These are phyloP conservation scores for Metarhizium album DNA, from an alignment of 2,329 filamentous ascomycete genomes.

Conservation along the genomic window DNA sequence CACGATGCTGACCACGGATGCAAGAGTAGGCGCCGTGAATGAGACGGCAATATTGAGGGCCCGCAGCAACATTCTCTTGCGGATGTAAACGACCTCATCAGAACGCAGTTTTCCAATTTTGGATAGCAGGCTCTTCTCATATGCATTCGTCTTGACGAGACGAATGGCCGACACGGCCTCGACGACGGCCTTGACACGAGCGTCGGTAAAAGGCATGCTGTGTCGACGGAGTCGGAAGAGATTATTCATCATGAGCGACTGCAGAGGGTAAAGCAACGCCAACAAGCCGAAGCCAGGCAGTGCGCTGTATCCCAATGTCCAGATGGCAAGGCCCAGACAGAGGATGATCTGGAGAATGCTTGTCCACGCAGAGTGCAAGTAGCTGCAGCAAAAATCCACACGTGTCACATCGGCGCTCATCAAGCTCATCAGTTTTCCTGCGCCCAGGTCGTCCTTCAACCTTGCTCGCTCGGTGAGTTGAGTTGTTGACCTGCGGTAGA, in stretches of 20 bases:
- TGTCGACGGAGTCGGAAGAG: slow-evolving; percentile 14
- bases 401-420: slow-evolving; percentile 23
- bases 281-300: slow-evolving; percentile 16
- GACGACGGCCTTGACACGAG: slow-evolving; percentile 15
- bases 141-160: slow-evolving; percentile 17
- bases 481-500: slow-evolving; percentile 12
- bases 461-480: slow-evolving; percentile 10
- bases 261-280: slow-evolving; percentile 14
- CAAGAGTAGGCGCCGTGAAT: slow-evolving; percentile 15
- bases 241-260: slow-evolving; percentile 12
- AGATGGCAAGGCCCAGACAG: slow-evolving; percentile 12
- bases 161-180: slow-evolving; percentile 17
- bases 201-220: slow-evolving; percentile 17
- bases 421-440: slow-evolving; percentile 20
- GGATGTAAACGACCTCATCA: slow-evolving; percentile 15
- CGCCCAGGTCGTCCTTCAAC: slow-evolving; percentile 12
- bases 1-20: slow-evolving; percentile 14
- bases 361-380: slow-evolving; percentile 20
- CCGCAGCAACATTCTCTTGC: slow-evolving; percentile 15
- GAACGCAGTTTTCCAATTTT: slow-evolving; percentile 13
- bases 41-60: slow-evolving; percentile 16
- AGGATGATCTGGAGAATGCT: slow-evolving; percentile 20
- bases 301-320: slow-evolving; percentile 16
- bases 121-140: slow-evolving; percentile 13
- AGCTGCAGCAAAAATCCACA: slow-evolving; percentile 21